Base-by-base conservation (phyloP, 805 yeast genomes). In the Candida michaelii region DNA sequence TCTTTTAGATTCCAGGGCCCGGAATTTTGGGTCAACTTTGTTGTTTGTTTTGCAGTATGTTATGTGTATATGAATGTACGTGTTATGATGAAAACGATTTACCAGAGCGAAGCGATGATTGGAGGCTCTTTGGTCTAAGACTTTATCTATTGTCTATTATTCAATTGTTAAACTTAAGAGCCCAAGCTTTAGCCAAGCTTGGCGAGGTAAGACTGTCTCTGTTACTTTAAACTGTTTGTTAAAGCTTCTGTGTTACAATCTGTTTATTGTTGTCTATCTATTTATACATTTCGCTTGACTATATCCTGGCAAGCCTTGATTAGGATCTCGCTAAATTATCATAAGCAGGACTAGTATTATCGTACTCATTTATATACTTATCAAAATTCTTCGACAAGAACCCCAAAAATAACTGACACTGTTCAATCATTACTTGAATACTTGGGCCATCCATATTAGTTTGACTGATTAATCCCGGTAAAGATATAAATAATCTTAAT, bases 381-480 rank as follows among this genome's bases (percentile, higher is more conserved):
- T 47, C 49, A 36, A 67, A 56, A 50, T 82, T 66, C 12, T 59
- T 64, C 18, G 73, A 71, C 42, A 89, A 51, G 60, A 65, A 87
- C 41, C 60, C 59, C 46, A 85, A 59, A 13, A 88, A 64, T 19
- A 64, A 73, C 42, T 77, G 83, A 44, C 83, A 53, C 45, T 82
- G 79, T 8, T 63, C 68, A 45, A 79, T 71, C 45, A 88, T 60
- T 13, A 75, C 74, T 5, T 68, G 70, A 4, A 84, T 65, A 41
- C 89, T 80, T 44, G 81, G 83, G n/a, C 76, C 71, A 53, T 89
- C 97, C 89, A 89, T 85, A 7, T 81, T 66, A 1, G 96, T 81
- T 48, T 82, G 83, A 0, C 88, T 76, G 41, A 90, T 74, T n/a
- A 89, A 65, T 9, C 89, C 93, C 0, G 99, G 98, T 33, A 93